Evolutionary conservation across 208 protist species (phyloP).

Genomic region (Crithidia mellificae): DNA sequence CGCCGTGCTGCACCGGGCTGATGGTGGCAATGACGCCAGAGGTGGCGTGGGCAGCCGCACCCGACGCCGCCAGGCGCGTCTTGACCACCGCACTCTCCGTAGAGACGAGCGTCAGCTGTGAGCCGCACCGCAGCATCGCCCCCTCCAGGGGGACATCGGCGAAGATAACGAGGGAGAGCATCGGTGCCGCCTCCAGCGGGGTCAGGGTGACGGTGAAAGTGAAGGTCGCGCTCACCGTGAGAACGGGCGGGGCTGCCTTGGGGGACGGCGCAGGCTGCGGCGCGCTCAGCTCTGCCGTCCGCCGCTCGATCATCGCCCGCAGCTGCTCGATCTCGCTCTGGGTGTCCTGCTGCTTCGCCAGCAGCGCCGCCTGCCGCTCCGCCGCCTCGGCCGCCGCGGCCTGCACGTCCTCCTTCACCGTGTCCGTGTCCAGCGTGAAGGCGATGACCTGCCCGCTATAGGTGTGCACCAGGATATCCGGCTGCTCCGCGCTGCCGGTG

Average conservation of each 20-base stretch:
- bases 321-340: slow-evolving; percentile 50
- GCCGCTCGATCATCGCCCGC: slow-evolving; percentile 38
- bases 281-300: slow-evolving; percentile 43
- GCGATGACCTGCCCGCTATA: slow-evolving; percentile 76
- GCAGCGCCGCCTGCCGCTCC: slow-evolving; percentile 25
- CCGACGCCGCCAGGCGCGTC: not conserved
- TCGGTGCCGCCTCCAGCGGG: slow-evolving; percentile 47
- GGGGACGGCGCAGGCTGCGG: slow-evolving; percentile 27
- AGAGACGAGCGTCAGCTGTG: slow-evolving; percentile 46
- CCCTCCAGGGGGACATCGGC: slow-evolving; percentile 60
- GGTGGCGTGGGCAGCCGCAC: not conserved
- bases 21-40: slow-evolving; percentile 26
- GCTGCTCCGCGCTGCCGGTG: slow-evolving; percentile 37
- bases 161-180: slow-evolving; percentile 60
- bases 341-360: slow-evolving; percentile 40
- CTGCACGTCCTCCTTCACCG: slow-evolving; percentile 18
- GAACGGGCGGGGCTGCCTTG: slow-evolving; percentile 28
- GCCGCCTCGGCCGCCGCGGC: slow-evolving; percentile 24
- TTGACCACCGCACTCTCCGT: slow-evolving; percentile 42
- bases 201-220: slow-evolving; percentile 51
- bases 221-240: slow-evolving; percentile 73
- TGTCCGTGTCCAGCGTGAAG: slow-evolving; percentile 56
- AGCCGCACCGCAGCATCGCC: slow-evolving; percentile 49
- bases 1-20: slow-evolving; percentile 27
- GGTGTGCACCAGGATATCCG: slow-evolving; percentile 73